Conservation (phyloP, 2,329 filamentous ascomycete species). For the Torrubiella hemipterigena region DNA sequence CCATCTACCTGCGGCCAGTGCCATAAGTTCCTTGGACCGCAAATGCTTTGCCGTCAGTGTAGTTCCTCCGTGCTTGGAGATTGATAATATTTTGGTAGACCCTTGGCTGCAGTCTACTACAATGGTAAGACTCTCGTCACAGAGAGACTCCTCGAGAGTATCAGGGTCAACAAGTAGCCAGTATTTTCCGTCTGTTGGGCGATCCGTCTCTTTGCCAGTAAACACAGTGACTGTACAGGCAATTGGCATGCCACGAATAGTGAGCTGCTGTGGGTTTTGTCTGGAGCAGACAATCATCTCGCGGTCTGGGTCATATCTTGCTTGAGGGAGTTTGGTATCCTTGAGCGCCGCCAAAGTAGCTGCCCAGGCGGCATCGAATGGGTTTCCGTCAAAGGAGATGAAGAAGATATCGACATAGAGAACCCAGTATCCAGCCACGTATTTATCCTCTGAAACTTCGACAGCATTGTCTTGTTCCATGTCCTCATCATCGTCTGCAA, state of each 20-base stretch:
- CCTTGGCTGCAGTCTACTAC: constrained; percentile 56
- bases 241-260: constrained; percentile 56
- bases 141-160: constrained; percentile 75
- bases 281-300: constrained; percentile 68
- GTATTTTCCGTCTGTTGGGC: constrained; percentile 32
- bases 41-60: constrained; percentile 50
- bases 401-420: constrained; percentile 94
- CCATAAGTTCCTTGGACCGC: constrained; percentile 49
- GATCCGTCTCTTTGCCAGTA: constrained; percentile 44
- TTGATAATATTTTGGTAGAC: constrained; percentile 47
- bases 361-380: constrained; percentile 85
- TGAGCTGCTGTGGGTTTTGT: constrained; percentile 41
- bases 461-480: constrained; percentile 23
- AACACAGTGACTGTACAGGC: constrained; percentile 72
- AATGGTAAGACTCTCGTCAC: constrained; percentile 70
- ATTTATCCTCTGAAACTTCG: constrained; percentile 19
- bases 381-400: constrained; percentile 82
- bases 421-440: constrained; percentile 83
- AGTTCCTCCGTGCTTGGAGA: constrained; percentile 78
- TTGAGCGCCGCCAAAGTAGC: constrained; percentile 69
- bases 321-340: constrained; percentile 65
- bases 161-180: constrained; percentile 88
- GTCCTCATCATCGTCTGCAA: constrained; percentile 27
- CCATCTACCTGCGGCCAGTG: constrained; percentile 22
- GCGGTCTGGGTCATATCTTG: constrained; percentile 73